These are phyloP conservation scores for Metschnikowia lunata DNA, from an alignment of 805 yeast species.

Conservation along the genomic window DNA sequence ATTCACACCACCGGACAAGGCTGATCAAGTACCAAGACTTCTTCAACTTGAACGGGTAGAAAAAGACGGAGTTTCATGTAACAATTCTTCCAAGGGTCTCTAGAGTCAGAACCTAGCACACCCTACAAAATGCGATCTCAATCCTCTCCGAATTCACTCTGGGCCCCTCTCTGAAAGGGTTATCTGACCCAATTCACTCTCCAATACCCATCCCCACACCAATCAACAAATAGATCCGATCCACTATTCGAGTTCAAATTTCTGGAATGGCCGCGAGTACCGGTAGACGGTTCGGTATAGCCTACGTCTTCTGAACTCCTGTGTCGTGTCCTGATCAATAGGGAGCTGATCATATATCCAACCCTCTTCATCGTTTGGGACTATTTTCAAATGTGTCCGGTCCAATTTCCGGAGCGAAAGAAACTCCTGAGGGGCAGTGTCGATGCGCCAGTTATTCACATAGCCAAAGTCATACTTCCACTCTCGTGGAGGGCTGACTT, in stretches of 20 bases:
- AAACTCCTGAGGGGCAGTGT: constrained; percentile 51
- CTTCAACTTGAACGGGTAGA: too few relatives aligned
- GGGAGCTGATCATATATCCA: constrained; percentile 48
- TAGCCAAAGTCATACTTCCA: constrained; percentile 63
- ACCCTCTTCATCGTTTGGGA: constrained; percentile 34
- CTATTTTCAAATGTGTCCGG: constrained; percentile 19
- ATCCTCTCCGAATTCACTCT: background rate
- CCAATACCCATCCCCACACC: too few relatives aligned
- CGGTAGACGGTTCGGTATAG: constrained; percentile 49
- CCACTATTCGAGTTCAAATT: constrained; percentile 3
- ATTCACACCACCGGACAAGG: too few relatives aligned
- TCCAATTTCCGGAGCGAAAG: constrained; percentile 39
- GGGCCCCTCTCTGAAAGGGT: too few relatives aligned
- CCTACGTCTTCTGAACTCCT: constrained; percentile 55
- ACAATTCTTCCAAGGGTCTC: too few relatives aligned
- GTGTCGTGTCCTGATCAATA: constrained; percentile 32
- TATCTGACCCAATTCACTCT: too few relatives aligned
- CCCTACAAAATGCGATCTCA: background rate
- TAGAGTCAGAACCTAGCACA: too few relatives aligned
- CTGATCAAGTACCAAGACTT: too few relatives aligned
- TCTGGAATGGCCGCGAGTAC: constrained; percentile 22
- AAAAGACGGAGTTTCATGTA: too few relatives aligned
- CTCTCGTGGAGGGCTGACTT: constrained; percentile 61
- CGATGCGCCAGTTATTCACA: constrained; percentile 62
- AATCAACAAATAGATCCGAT: too few relatives aligned